Evolutionary conservation across 306 rosid species (phyloP), one percentile per base, ranked within the genome.

Genomic region (Quercus mongolica): DNA sequence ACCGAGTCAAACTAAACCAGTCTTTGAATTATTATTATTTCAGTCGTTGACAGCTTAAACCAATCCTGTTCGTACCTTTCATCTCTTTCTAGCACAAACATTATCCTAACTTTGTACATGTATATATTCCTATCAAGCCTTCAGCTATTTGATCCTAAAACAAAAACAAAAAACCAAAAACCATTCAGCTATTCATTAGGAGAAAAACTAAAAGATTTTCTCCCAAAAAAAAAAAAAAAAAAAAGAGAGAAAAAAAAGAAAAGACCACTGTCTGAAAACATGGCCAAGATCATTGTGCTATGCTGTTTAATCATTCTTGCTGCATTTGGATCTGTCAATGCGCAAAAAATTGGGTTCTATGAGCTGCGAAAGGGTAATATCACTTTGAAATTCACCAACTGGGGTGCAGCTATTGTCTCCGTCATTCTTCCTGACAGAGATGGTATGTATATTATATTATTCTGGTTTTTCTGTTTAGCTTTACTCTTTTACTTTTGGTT

Each of bases 351-450:
- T 74, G 85, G 74, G 61, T 38, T 82, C 3, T 90, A 59, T 73
- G 88, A 81, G 78, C 88, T 88, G 49, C 86, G 69, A 30, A 86
- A 69, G 78, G 89, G 86, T 17, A 72, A 81, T 25, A 13, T 86
- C 25, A 80, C 85, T 2, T 58, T 86, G 62, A 90, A 88, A 52
- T 74, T 90, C 77, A 81, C 92, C 75, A 90, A 90, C 78, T 88
- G 88, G 92, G 94, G 94, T 46, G 94, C 94, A 33, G 23, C 90
- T 26, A 81, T 88, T 51, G 65, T 84, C 49, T 88, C 91, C 19
- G 74, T 88, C 1, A 18, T 74, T 30, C 71, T 88, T 19, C 94
- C 94, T 26, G 92, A 90, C 77, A 83, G 61, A 74, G 19, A 88
- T 63, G 94, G 94, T 89, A 74, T 71, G 83, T 58, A 30, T 69